These are phyloP conservation scores for Dipodascopsis tothii DNA, from an alignment of 805 yeast species.

Conservation along the genomic window DNA sequence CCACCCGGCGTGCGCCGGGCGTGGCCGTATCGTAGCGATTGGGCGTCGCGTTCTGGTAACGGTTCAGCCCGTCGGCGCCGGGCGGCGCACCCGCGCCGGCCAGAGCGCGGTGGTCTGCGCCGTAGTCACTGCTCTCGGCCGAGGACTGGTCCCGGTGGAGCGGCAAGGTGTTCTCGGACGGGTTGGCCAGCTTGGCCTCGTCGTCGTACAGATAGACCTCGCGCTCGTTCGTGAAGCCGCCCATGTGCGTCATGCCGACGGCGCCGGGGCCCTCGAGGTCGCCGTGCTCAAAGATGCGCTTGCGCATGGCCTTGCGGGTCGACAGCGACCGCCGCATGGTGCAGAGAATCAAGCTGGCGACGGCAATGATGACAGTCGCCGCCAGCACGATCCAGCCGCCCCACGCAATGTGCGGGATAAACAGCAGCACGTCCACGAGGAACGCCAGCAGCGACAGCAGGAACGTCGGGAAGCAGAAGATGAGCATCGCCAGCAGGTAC, in stretches of 20 bases:
- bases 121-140: no score
- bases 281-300: slow-evolving; percentile 17
- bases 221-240: slow-evolving; percentile 10
- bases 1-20: no score
- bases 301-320: slow-evolving; percentile 27
- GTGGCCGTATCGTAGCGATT: no score
- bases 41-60: no score
- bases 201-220: slow-evolving; percentile 15
- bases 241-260: slow-evolving; percentile 16
- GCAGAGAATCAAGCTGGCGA: slow-evolving; percentile 60
- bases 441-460: slow-evolving; percentile 65
- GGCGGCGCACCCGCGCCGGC: no score
- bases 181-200: slow-evolving; percentile 6
- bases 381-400: slow-evolving; percentile 78
- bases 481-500: slow-evolving; percentile 45
- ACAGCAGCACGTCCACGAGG: slow-evolving; percentile 71
- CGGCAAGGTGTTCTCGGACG: neutral
- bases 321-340: slow-evolving; percentile 61
- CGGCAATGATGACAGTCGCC: slow-evolving; percentile 57
- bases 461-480: slow-evolving; percentile 62
- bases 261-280: slow-evolving; percentile 5
- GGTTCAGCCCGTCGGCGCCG: no score
- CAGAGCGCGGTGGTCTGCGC: no score
- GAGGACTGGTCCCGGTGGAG: neutral
- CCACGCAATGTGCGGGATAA: slow-evolving; percentile 68